Evolutionary conservation across 108 stramenopile genomes (phyloP), one percentile per base, ranked within the genome.

Genomic region (Fragilaria crotonensis): DNA sequence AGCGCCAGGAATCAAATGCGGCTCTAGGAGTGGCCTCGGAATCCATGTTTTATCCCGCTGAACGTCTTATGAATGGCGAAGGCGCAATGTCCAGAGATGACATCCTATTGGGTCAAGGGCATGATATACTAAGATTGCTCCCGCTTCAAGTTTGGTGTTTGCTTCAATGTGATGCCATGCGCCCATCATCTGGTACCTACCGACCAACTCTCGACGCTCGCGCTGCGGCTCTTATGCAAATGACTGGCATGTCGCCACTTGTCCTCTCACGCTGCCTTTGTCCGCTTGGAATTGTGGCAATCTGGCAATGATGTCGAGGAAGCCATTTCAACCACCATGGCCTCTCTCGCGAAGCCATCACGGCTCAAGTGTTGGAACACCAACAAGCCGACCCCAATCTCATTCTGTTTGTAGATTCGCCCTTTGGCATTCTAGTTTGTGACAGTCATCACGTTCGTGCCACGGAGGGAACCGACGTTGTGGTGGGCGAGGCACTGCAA

Each of bases 151-250:
- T 77, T 1, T 83, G 48, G 59, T 49, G 67, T 5, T 36, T 83
- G 21, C 45, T 79, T 47, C 77, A 83, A 52, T 76, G 68, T 29
- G 78, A 83, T 52, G 75, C 76, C 7, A 33, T 83, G 1, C 76
- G 80, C 17, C 78, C 70, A 3, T 45, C 21, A 44, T 21, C 11
- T 3, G 66, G 47, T 31, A 49, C 55, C 27, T 68, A 33, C 44
- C 26, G 27, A 22, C 66, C 67, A n/a, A 68, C 78, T 7, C 49
- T 67, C 59, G 82, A 83, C 25, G 60, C 68, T 20, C 64, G 78
- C 30, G 11, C 44, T 41, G 71, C 71, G 7, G 75, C 78, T 1
- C 28, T 68, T 17, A 46, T 67, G 5, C 73, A 79, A 25, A 70
- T 83, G 75, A 21, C 66, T 5, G 65, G 60, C 47, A 79, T 83